phyloP scores from a whole-genome alignment of 2,329 filamentous ascomycete genomes.

The Fusarium sp. region DNA sequence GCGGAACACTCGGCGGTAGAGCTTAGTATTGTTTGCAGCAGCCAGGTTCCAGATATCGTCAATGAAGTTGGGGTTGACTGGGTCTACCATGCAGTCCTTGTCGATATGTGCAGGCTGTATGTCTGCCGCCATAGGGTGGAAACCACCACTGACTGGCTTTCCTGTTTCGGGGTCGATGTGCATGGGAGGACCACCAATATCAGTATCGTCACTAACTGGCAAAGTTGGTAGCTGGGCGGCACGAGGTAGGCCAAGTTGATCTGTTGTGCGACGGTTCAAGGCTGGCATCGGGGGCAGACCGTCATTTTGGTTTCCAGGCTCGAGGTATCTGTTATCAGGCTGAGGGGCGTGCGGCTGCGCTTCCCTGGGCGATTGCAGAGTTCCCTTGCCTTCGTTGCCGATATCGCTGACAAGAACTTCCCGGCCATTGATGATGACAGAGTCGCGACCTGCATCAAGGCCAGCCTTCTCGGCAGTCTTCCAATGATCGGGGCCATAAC shows the following conservation, averaged over 20 bases:
- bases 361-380: constrained; percentile 61
- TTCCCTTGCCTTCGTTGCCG: constrained; percentile 73
- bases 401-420: constrained; percentile 79
- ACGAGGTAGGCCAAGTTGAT: constrained; percentile 76
- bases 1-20: constrained; percentile 93
- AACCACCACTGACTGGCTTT: constrained; percentile 58
- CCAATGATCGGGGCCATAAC: constrained; percentile 83
- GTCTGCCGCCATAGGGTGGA: constrained; percentile 72
- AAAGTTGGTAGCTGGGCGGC: constrained; percentile 78
- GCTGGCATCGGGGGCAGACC: constrained; percentile 70
- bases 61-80: constrained; percentile 84
- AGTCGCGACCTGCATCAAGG: constrained; percentile 76
- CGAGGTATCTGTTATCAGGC: constrained; percentile 52
- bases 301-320: constrained; percentile 58
- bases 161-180: constrained; percentile 65
- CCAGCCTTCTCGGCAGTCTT: constrained; percentile 73
- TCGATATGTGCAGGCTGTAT: constrained; percentile 81
- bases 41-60: constrained; percentile 89
- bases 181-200: constrained; percentile 81
- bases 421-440: constrained; percentile 73
- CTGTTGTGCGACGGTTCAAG: constrained; percentile 71
- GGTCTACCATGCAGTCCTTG: constrained; percentile 95
- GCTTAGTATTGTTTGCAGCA: constrained; percentile 94
- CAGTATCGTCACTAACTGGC: constrained; percentile 80
- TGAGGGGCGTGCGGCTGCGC: constrained; percentile 42